phyloP scores from a whole-genome alignment of 2,329 filamentous ascomycete genomes.

The Knufia petricola region DNA sequence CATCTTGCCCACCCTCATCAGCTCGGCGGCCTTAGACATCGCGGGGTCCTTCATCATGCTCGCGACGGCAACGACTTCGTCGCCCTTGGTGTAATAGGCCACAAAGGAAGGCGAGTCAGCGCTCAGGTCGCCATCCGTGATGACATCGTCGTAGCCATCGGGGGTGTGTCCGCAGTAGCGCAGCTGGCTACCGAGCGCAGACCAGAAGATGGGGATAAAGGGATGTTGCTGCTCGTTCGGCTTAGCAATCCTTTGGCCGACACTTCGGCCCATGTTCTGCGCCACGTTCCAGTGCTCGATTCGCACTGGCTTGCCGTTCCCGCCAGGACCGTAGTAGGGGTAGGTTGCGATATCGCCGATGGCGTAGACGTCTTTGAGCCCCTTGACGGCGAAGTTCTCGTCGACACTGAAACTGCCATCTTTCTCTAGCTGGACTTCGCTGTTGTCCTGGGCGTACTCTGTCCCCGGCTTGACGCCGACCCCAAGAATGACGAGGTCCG shows the following conservation, averaged over 20 bases:
- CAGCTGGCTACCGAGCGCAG: conserved; percentile 76
- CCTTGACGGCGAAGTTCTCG: conserved; percentile 65
- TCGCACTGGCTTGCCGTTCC: conserved; percentile 60
- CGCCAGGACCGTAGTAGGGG: conserved; percentile 84
- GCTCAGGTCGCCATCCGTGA: conserved; percentile 62
- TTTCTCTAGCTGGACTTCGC: conserved; percentile 58
- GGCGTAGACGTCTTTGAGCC: conserved; percentile 75
- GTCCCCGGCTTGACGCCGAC: conserved; percentile 84
- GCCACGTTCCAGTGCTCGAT: conserved; percentile 98
- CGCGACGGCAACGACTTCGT: conserved; percentile 79
- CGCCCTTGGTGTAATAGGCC: conserved; percentile 79
- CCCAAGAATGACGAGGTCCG: conserved; percentile 84
- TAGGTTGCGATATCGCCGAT: conserved; percentile 93
- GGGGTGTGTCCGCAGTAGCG: conserved; percentile 85
- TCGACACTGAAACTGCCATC: conserved; percentile 83
- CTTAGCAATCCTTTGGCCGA: conserved; percentile 66
- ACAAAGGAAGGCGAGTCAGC: conserved; percentile 66
- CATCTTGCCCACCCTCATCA: conserved; percentile 80
- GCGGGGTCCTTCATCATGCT: conserved; percentile 85
- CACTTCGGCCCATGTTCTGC: conserved; percentile 78
- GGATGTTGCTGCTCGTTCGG: conserved; percentile 49
- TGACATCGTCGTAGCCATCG: conserved; percentile 74
- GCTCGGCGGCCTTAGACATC: conserved; percentile 70
- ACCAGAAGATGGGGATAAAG: conserved; percentile 97
- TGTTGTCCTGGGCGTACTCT: conserved; percentile 66